phyloP scores from a whole-genome alignment of 257 asterid genomes.

The Parsonsia alboflavescens region DNA sequence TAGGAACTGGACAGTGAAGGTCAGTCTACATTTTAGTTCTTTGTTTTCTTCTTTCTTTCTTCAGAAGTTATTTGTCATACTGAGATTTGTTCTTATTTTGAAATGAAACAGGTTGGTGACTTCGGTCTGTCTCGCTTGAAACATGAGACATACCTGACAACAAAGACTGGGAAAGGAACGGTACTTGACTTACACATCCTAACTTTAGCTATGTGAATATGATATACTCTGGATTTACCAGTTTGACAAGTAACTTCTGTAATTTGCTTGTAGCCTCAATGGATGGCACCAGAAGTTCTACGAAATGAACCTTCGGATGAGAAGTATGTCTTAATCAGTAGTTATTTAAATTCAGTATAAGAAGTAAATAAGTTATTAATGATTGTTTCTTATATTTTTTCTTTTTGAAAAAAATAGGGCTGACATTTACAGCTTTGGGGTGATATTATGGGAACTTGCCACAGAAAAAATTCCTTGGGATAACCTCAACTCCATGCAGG shows the following conservation, averaged over 20 bases:
- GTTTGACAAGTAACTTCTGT: conserved; percentile 7
- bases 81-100: conserved; percentile 8
- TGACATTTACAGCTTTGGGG: conserved; percentile 85
- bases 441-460: conserved; percentile 89
- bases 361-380: conserved; percentile 8
- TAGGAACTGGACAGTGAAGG: conserved; percentile 98
- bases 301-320: conserved; percentile 89
- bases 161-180: conserved; percentile 94
- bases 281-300: conserved; percentile 99
- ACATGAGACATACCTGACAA: conserved; percentile 75
- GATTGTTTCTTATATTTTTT: conserved; percentile 16
- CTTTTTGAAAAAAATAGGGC: conserved; percentile 66
- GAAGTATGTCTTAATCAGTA: conserved; percentile 51
- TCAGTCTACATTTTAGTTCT: conserved; percentile 16
- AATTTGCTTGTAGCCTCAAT: conserved; percentile 71
- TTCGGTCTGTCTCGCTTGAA: conserved; percentile 94
- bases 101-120: conserved; percentile 75
- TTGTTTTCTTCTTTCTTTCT: conserved; percentile 13
- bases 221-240: conserved; percentile 14
- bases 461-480: conserved; percentile 95
- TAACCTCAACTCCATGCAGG: conserved; percentile 91
- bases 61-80: background rate
- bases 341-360: background rate
- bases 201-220: conserved; percentile 12
- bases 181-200: conserved; percentile 34